Evolutionary conservation across 495 filamentous ascomycete species (phyloP), one percentile per base, ranked within the genome.

Genomic region (Penicillium paxilli): DNA sequence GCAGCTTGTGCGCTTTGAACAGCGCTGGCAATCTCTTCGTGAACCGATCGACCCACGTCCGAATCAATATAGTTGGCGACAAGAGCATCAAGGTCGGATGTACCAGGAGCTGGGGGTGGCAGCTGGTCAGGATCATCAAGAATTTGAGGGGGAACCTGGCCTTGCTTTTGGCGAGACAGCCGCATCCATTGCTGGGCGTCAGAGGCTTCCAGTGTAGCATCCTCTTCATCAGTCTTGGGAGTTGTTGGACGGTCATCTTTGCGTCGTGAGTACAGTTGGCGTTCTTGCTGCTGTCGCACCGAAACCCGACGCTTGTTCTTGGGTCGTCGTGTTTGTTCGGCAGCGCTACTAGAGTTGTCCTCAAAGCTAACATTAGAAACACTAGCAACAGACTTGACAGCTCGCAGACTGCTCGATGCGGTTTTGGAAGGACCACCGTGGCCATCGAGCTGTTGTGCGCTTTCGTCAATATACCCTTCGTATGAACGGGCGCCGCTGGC

Each of bases 311-410:
- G 84, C 58, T 84, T 86, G 47, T 62, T 73, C 62, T 78, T 85
- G 0, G 89, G 89, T 35, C 88, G 81, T 6, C 80, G 62, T 3
- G 66, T 72, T 46, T 80, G 78, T 35, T 89, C 84, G 20, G 83
- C 78, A 10, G 81, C 75, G 55, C 80, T 87, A 24, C 83, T 87
- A 20, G 71, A 73, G 35, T 72, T 72, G 11, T 81, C 78, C 32
- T 85, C 84, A 3, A 82, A 63, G 62, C 83, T 87, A 24, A 79
- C 78, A 52, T 84, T 86, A 20, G 88, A 91, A 10, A 87, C 78
- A 68, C 91, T 96, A 2, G 90, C 86, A 47, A 96, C 85, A 0
- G 91, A 96, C 66, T 97, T 97, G 51, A 96, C 83, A n/a, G 91
- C 92, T 47, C 86, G 80, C 25, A 91, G 83, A 62, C 91, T 96